Evolutionary conservation across 768 basidiomycete species (phyloP), one percentile per base, ranked within the genome.

Genomic region (Trametes maxima): DNA sequence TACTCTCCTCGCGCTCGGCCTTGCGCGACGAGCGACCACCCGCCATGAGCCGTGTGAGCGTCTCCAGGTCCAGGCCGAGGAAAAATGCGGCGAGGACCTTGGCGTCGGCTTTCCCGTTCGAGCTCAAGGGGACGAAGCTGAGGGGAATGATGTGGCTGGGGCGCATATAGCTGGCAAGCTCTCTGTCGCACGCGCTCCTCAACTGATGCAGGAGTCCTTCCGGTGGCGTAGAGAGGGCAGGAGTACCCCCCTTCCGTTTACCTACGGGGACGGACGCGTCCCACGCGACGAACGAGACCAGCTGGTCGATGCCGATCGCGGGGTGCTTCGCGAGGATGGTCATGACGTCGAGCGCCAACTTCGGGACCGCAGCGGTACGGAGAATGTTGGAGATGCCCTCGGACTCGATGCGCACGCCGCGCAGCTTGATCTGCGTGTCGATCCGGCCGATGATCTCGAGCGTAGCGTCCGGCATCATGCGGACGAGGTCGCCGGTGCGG

Each of bases 341-440:
- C 14, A 73, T 70, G 17, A 72, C 79, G 54, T 81, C 78, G 40
- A 81, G 69, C 44, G 33, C 49, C 19, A 62, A 65, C 25, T 72
- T 54, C 21, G 74, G 57, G 42, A 70, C 58, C 11, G 65, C 67
- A 1, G 75, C 75, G 37, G 67, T 73, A 47, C 76, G 76, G 19
- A 82, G 66, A 43, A 80, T 75, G 28, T 80, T 73, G n/a, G 79
- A 81, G 24, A 83, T 76, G 6, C 81, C 82, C 61, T 81, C 81
- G 2, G 77, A 76, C 64, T 83, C 82, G 19, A 83, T 82, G n/a
- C 82, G 79, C 19, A 83, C 80, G 24, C 82, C 82, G 39, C 80
- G 76, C 40, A 81, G 65, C 68, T 83, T 83, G 67, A 83, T 78
- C 59, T 83, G 82, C 6, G 77, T 77, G 64, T 83, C 82, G 49